Evolutionary conservation across 1,284 basidiomycete genomes (phyloP).

Genomic region (Fistulina hepatica): DNA sequence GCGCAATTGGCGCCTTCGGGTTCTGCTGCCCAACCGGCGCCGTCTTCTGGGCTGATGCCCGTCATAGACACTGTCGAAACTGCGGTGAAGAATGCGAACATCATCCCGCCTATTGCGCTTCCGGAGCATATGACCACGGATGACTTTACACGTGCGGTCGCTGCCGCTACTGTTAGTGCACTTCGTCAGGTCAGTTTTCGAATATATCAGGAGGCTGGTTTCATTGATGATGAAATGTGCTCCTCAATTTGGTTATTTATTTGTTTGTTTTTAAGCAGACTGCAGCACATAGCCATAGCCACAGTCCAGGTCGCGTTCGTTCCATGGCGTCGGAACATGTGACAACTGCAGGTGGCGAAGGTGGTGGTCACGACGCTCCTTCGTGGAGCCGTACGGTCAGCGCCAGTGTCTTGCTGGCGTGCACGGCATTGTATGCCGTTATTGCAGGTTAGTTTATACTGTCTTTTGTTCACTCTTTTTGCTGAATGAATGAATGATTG

Average conservation of each 20-base stretch:
- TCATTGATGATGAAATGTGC: no score
- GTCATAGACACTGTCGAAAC: slow-evolving; percentile 70
- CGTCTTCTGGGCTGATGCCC: slow-evolving; percentile 42
- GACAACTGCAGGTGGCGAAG: slow-evolving; percentile 36
- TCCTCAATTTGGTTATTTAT: no score
- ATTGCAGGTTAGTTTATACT: slow-evolving; percentile 78
- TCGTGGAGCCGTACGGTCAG: slow-evolving; percentile 86
- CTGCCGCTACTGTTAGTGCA: slow-evolving; percentile 82
- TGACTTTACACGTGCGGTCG: slow-evolving; percentile 84
- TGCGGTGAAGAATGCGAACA: slow-evolving; percentile 48
- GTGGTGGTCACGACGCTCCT: slow-evolving; percentile 89
- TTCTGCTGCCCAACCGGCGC: no score
- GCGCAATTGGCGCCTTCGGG: no score
- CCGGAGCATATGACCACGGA: slow-evolving; percentile 68
- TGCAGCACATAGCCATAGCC: no score
- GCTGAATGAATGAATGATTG: slow-evolving; percentile 1
- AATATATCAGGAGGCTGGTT: no score
- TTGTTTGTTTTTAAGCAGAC: no score
- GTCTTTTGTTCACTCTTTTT: not conserved
- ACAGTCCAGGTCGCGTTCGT: not conserved
- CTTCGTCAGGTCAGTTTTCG: no score
- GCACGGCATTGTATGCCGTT: slow-evolving; percentile 89
- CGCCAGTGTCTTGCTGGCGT: slow-evolving; percentile 78
- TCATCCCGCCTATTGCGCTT: slow-evolving; percentile 43
- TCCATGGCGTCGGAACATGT: not conserved